These are phyloP conservation scores for Raphanus sativus DNA, from an alignment of 345 rosid genomes.

Conservation along the genomic window DNA sequence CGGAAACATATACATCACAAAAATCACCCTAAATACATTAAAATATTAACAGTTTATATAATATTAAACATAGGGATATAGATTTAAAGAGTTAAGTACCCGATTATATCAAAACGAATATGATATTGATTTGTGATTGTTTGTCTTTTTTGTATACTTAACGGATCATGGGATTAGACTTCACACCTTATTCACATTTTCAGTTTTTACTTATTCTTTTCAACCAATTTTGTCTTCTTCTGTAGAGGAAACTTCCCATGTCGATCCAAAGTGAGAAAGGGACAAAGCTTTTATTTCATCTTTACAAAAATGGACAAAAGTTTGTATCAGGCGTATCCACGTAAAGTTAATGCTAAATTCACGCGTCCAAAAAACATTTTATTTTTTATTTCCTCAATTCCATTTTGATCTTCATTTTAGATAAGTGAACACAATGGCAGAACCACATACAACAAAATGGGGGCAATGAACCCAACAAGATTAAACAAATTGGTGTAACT, in stretches of 20 bases:
- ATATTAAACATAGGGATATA: neutral
- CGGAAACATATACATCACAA: neutral
- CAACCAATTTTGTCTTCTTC: conserved; percentile 14
- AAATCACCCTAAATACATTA: neutral
- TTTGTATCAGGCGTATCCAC: neutral
- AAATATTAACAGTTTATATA: neutral
- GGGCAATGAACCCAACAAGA: too few species aligned
- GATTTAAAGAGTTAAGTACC: neutral
- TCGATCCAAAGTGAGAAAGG: conserved; percentile 29
- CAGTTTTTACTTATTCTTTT: neutral
- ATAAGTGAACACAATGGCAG: too few species aligned
- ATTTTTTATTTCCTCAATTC: too few species aligned
- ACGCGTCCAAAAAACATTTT: neutral
- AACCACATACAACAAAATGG: too few species aligned
- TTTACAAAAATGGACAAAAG: conserved; percentile 22
- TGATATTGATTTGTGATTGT: neutral
- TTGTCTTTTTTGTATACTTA: conserved; percentile 14
- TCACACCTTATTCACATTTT: conserved; percentile 10
- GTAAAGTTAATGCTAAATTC: neutral
- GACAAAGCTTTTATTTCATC: neutral
- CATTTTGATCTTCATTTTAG: too few species aligned
- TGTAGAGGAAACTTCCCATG: conserved; percentile 25
- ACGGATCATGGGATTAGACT: conserved; percentile 20
- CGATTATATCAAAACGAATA: neutral
- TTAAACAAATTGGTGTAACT: too few species aligned